Base-by-base conservation (phyloP, 495 filamentous ascomycete species). In the Aspergillus nanangensis region DNA sequence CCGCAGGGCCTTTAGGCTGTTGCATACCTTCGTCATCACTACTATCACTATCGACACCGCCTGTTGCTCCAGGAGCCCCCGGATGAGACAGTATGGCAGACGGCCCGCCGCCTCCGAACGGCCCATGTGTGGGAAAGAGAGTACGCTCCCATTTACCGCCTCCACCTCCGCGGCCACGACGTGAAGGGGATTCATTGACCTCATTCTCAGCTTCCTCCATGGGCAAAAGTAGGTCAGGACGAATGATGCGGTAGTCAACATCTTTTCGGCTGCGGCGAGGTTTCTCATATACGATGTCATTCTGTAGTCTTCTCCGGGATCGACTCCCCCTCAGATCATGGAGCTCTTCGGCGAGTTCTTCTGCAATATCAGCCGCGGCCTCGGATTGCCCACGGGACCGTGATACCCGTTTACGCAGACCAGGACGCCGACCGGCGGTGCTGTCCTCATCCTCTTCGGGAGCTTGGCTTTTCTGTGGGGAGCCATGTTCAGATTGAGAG, bases 11-110 rank as follows among this genome's bases (percentile, higher is more conserved):
- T 31, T 74, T 72, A 8, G 66, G 48, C 23, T 78, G 75, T 13
- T 63, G 66, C 47, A 77, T 76, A 50, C 70, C 74, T 57, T 98
- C 93, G 50, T 98, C 94, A 51, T 98, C 93, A 57, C 94, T 97
- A 61, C 90, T 96, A 58, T 98, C 93, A 15, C 90, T 95, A 53
- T 97, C 91, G 8, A 81, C 86, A 48, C 87, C 87, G 20, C 83
- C 89, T 36, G 80, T 77, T 7, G 88, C 84, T 44, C 54, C 59
- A 51, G 80, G 79, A 23, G 83, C 87, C 58, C 82, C 88, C n/a
- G 86, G 84, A 4, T 83, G 85, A 44, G 79, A 87, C 54, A 94
- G 78, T 15, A 94, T 74, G 8, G 90, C 77, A 15, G 80, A 70
- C 37, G 78, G 72, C 8, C 87, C 86, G 38, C 80, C 81, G 38